Base-by-base conservation (phyloP, 2,329 filamentous ascomycete species). In the Gremmenia infestans region DNA sequence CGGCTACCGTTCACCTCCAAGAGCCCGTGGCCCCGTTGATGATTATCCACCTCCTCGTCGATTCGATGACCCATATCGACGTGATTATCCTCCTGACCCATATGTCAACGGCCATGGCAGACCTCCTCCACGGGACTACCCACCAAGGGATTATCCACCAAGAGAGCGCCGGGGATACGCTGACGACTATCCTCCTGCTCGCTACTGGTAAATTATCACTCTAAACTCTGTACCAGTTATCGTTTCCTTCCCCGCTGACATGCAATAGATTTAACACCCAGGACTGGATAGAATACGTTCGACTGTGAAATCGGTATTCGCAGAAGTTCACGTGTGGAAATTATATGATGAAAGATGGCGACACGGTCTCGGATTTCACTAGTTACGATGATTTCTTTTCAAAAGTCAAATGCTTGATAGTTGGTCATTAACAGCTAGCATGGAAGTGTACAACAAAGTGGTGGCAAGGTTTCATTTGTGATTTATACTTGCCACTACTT, bases 1-100 rank as follows among this genome's bases (percentile, higher is more conserved):
- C 65, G 83, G 87, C 50, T 91, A 92, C 68, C 87, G 90, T 56
- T 91, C 89, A 55, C 90, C 91, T 59, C 88, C 88, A 46, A 87
- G 88, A 63, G 86, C 87, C 61, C 79, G 81, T 62, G 79, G 78
- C 22, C 86, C 88, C 46, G 78, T 88, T 61, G 87, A 92, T 59
- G 91, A 96, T 68, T 94, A 96, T 65, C 83, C 85, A 53, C 83
- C 85, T 61, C 82, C 81, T 55, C 78, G 80, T 54, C 79, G 87
- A 56, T 89, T 88, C 67, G 88, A 91, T 56, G 90, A 94, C 66
- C 86, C 87, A 32, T 94, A 93, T 74, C 81, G 84, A 64, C 78
- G 85, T 62, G 82, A 88, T 68, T 81, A 85, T 61, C 82, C 83
- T 49, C 66, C 68, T 42, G 83, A 86, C 57, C 81, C 82, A 48